Evolutionary conservation across 345 rosid species (phyloP).

Genomic region (Citrus sp.): DNA sequence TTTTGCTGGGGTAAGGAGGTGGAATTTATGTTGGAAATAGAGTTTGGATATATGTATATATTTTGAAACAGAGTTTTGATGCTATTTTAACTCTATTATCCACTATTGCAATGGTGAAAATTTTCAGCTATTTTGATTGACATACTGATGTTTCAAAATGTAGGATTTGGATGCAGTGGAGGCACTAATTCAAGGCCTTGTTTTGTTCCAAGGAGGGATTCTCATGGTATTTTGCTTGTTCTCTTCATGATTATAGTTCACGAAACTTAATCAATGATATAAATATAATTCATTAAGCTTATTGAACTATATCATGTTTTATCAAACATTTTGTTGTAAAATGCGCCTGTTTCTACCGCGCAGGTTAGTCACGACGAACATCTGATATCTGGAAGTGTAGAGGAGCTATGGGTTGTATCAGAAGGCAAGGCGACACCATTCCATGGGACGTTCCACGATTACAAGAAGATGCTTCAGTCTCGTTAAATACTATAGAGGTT

Average conservation of each 20-base stretch:
- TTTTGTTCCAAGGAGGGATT: conserved; percentile 94
- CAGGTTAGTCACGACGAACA: conserved; percentile 99
- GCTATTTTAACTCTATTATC: not conserved
- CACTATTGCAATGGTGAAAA: not conserved
- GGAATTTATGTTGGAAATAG: not conserved
- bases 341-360: not conserved
- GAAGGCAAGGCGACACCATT: conserved; percentile 75
- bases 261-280: not conserved
- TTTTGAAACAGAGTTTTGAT: not conserved
- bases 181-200: conserved; percentile 97
- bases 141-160: conserved; percentile 16
- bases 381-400: conserved; percentile 94
- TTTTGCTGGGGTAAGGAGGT: not conserved
- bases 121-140: not conserved
- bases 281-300: not conserved
- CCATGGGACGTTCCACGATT: conserved; percentile 83
- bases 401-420: conserved; percentile 91
- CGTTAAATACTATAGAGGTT: not conserved
- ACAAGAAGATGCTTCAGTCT: conserved; percentile 83
- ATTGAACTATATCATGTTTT: not conserved
- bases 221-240: conserved; percentile 61
- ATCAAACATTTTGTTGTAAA: not conserved
- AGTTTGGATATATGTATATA: not conserved
- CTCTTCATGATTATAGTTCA: not conserved
- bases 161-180: conserved; percentile 99